Percentiles rank a stretch among this genome's conserved stretches.
These are phyloP conservation scores for Sphagnum tenellum DNA, from an alignment of 225 moss, liverwort and hornwort species.

Conservation along the genomic window DNA sequence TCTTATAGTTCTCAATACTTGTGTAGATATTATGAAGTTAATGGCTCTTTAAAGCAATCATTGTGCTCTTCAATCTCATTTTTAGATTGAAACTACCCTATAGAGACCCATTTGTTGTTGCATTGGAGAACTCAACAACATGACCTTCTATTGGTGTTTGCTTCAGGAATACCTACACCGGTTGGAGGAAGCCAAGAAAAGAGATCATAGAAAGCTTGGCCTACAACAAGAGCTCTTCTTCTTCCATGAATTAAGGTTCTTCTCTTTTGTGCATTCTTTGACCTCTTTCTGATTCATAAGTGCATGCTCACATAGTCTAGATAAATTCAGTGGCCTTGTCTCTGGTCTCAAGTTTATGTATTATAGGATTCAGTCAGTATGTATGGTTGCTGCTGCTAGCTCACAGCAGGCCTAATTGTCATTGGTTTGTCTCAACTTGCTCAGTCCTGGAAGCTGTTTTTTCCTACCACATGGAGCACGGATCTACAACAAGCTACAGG, in stretches of 20 bases:
- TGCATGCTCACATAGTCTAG: neutral
- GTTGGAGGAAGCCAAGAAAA: constrained; percentile 91
- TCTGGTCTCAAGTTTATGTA: no score
- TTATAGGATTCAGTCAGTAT: no score
- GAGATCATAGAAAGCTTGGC: constrained; percentile 87
- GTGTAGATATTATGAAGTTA: no score
- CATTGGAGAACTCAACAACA: no score
- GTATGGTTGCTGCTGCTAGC: no score
- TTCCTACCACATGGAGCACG: constrained; percentile 79
- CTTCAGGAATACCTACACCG: constrained; percentile 65
- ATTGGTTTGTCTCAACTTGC: neutral
- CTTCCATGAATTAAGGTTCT: constrained; percentile 81
- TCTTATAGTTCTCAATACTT: no score
- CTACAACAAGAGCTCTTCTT: constrained; percentile 93
- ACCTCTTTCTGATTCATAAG: neutral
- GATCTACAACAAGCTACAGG: constrained; percentile 83
- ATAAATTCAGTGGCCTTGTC: neutral
- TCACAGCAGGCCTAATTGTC: no score
- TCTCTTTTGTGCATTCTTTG: constrained; percentile 2
- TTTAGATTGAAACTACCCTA: no score
- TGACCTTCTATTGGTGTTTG: no score
- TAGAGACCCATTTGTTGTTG: no score
- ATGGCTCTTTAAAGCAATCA: no score
- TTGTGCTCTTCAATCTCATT: no score
- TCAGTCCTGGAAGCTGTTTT: constrained; percentile 89